Base-by-base conservation (phyloP, 768 basidiomycete genomes). In the Lyophyllum shimeji region DNA sequence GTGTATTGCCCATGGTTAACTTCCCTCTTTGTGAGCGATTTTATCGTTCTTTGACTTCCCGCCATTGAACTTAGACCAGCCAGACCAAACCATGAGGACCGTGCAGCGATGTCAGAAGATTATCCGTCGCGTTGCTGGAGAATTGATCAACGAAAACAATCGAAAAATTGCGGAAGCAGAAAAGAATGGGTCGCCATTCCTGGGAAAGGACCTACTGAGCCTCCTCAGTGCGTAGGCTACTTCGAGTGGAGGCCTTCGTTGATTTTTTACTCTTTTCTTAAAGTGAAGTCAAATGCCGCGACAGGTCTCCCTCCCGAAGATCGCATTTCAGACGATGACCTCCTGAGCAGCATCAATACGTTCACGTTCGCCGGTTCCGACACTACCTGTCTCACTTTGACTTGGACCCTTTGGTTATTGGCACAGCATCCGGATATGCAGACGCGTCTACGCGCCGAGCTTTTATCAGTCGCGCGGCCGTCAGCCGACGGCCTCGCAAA, bases 311-410 rank as follows among this genome's bases (percentile, higher is more conserved):
- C 84, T 29, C 74, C 75, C 0, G 85, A 88, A 47, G 83, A 88
- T 59, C 82, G 86, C 33, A 85, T 96, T 60, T 89, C 93, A 0
- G 95, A 97, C 65, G 85, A 89, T 27, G 95, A 96, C 63, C 86
- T 95, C 49, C 76, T 94, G 11, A 77, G 91, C 64, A 93, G 86
- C 56, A 86, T 95, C 69, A 92, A 90, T 62, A 94, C 93, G 0
- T 90, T 95, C 68, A 84, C 94, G 79, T 93, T 94, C 67, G 92
- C 89, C 20, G 94, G 94, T 3, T 91, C 93, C 12, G 93, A 95
- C 64, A 92, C 93, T 0, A 88, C 88, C 11, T 89, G 90, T 2
- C 82, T 95, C 25, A 81, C 87, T 4, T 71, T 96, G 43, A 90
- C 90, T 0, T 97, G 95, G 94, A 85, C 86, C 1, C 69, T 96